A percentile compares a stretch with the other conserved stretches of the same genome.
These are phyloP conservation scores for Neonothopanus nambi DNA, from an alignment of 1,284 basidiomycete genomes.

Conservation along the genomic window DNA sequence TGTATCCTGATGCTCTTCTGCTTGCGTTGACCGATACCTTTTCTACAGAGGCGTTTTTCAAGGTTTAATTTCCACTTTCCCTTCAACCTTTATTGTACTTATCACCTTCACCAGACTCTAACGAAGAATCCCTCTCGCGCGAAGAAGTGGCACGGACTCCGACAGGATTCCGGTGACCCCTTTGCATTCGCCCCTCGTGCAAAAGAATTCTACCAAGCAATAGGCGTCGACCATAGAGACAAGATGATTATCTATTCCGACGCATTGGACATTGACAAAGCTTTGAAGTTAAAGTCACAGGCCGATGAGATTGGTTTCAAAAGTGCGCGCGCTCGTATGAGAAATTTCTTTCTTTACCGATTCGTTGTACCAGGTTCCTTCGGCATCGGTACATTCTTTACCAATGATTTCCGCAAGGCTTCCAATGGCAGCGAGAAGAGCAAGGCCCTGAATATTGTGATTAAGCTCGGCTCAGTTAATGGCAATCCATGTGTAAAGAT, in stretches of 20 bases:
- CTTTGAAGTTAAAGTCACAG: conserved; percentile 68
- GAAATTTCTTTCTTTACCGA: neutral
- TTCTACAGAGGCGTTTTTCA: conserved; percentile 82
- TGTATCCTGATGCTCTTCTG: conserved; percentile 62
- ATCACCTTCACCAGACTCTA: conserved; percentile 52
- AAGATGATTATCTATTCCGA: conserved; percentile 88
- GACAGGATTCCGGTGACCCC: conserved; percentile 94
- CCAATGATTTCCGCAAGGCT: conserved; percentile 78
- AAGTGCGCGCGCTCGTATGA: conserved; percentile 39
- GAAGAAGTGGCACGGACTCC: conserved; percentile 73
- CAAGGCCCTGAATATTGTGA: conserved; percentile 90
- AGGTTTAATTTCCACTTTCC: conserved; percentile 37
- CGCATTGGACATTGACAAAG: conserved; percentile 71
- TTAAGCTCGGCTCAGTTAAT: conserved; percentile 81
- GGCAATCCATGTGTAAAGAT: conserved; percentile 84
- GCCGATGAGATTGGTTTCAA: conserved; percentile 75
- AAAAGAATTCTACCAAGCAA: conserved; percentile 65
- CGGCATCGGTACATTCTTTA: conserved; percentile 90
- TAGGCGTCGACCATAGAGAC: conserved; percentile 63
- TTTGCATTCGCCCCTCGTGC: conserved; percentile 73
- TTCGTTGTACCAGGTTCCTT: conserved; percentile 59
- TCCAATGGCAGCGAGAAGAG: conserved; percentile 57
- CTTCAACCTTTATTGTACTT: neutral
- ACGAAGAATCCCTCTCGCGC: conserved; percentile 59
- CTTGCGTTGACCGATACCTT: conserved; percentile 94